Conservation (phyloP, 306 rosid species). For the Inga leiocalycina region DNA sequence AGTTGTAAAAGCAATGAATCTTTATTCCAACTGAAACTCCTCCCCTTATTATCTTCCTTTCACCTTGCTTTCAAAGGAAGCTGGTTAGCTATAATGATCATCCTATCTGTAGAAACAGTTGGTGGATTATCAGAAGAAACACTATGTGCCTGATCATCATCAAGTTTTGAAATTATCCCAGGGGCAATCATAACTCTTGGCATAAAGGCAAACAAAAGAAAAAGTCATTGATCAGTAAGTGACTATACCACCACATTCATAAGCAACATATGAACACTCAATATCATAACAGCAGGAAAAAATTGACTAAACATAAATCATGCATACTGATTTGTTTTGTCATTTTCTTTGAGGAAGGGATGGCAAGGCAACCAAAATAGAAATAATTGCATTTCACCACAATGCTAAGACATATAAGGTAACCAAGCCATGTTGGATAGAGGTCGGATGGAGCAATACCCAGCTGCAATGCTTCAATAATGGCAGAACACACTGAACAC, state of each 20-base stretch:
- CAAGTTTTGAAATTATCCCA: conserved; percentile 60
- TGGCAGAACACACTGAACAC: too few relatives aligned
- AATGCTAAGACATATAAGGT: conserved; percentile 31
- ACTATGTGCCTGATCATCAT: conserved; percentile 69
- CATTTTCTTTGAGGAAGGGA: background rate
- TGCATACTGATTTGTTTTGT: conserved; percentile 25
- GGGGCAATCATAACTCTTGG: conserved; percentile 72
- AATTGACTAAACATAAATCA: conserved; percentile 25
- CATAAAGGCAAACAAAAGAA: conserved; percentile 31
- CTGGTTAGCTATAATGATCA: conserved; percentile 81
- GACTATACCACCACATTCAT: conserved; percentile 28
- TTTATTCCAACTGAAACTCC: conserved; percentile 84
- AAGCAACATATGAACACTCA: conserved; percentile 11
- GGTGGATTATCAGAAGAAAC: conserved; percentile 70
- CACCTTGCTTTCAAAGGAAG: conserved; percentile 74
- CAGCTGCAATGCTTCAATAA: too few relatives aligned
- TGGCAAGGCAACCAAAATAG: background rate
- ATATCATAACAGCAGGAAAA: background rate
- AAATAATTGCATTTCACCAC: conserved; percentile 10
- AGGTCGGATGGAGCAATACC: too few relatives aligned
- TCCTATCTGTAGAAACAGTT: conserved; percentile 56
- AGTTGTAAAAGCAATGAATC: conserved; percentile 78
- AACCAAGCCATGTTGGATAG: background rate
- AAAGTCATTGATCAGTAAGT: conserved; percentile 1
- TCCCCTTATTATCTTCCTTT: conserved; percentile 63